Base-by-base conservation (phyloP, 106 monocot species). In the Apostasia ramifera region DNA sequence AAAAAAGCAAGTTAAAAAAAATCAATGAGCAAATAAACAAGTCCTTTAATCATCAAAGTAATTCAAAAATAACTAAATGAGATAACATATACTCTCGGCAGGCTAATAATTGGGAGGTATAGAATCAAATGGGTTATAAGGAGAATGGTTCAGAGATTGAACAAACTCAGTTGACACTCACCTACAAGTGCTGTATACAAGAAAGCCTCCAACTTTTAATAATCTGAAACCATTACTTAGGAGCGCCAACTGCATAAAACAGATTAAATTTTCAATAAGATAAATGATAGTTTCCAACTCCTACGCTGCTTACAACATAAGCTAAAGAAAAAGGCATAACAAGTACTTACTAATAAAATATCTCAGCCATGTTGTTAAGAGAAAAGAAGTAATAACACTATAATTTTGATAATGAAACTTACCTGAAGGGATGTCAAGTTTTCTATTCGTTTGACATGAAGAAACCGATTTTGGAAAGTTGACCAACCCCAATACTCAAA, bases 141-240 rank as follows among this genome's bases (percentile, higher is more conserved):
- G 26, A 26, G 26, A 26, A 26, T 26, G 26, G 26, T 26, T 26
- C 26, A 26, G 26, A 26, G 26, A 26, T 26, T 26, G 26, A 26
- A 26, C 26, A 26, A 62, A 44, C 13, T 13, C 69, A 67, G 2
- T 9, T 39, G 39, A 57, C 7, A 76, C 77, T 67, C 46, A 90
- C 98, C 98, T 99, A 65, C 98, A 99, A 13, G 98, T 93, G 67
- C 93, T 93, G 72, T 99, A 93, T 4, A 99, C 87, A 53, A 99
- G 87, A 44, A 81, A 83, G 37, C 93, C 98, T 40, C 90, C 93
- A 73, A 61, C 68, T 80, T 80, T 99, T 46, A 99, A 69, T 58
- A 93, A 86, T 84, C 73, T 83, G 74, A 90, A 99, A 67, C 93
- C 98, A 86, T 93, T 99, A 40, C 72, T 84, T 47, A 99, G 81